These are phyloP conservation scores for Monosporascus sp. DNA, from an alignment of 2,329 filamentous ascomycete genomes.

Conservation along the genomic window DNA sequence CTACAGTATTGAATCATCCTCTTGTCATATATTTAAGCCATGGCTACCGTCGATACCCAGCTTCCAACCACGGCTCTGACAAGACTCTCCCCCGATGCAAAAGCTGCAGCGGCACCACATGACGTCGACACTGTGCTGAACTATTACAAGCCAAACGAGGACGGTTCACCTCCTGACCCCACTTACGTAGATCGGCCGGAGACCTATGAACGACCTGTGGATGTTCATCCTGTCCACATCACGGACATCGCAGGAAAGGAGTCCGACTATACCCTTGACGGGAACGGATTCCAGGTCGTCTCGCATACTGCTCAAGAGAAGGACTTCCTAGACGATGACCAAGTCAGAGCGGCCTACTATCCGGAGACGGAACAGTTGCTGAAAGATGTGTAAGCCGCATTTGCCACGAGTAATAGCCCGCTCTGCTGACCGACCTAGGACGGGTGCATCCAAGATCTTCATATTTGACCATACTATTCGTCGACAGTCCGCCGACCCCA, in stretches of 20 bases:
- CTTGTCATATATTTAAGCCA: constrained; percentile 3
- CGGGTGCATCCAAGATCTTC: constrained; percentile 49
- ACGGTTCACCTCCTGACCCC: constrained; percentile 34
- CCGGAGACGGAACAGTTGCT: constrained; percentile 64
- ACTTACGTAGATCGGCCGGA: constrained; percentile 30
- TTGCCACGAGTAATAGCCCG: too few relatives aligned
- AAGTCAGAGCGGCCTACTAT: constrained; percentile 64
- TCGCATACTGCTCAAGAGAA: constrained; percentile 27
- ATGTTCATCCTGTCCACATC: constrained; percentile 26
- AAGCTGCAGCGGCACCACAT: constrained; percentile 8
- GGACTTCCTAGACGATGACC: constrained; percentile 48
- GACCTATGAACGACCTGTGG: constrained; percentile 26
- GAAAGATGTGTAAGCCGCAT: constrained; percentile 45
- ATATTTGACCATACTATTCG: constrained; percentile 60
- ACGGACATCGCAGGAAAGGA: constrained; percentile 32
- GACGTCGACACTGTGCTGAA: constrained; percentile 32
- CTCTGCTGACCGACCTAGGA: constrained; percentile 32
- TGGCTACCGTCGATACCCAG: constrained; percentile 24
- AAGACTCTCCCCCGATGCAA: constrained; percentile 8
- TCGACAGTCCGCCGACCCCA: constrained; percentile 37
- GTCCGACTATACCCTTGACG: constrained; percentile 31
- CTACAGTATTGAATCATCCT: not conserved
- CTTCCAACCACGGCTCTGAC: constrained; percentile 14
- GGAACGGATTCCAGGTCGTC: constrained; percentile 32
- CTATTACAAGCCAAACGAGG: constrained; percentile 35